Base-by-base conservation (phyloP, 2,329 filamentous ascomycete genomes). In the Exophiala oligosperma region DNA sequence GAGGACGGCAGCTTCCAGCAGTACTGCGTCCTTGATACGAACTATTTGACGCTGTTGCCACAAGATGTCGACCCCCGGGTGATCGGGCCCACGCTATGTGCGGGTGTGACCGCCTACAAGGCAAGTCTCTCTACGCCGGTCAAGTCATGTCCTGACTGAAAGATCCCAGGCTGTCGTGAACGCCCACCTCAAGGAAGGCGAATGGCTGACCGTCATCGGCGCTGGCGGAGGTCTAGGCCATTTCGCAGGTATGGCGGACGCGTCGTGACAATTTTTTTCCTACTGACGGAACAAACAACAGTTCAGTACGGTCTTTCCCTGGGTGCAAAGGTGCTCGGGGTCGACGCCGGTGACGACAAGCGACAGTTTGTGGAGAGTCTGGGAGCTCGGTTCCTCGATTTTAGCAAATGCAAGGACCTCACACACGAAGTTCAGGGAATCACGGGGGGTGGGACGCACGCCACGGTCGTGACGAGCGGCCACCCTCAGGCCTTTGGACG, bases 201-300 rank as follows among this genome's bases (percentile, higher is more conserved):
- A 76, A 37, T 76, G 71, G 72, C 63, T 79, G 28, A 74, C 75
- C 2, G 76, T 79, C 11, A 71, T 78, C n/a, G 76, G 77, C 8
- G 77, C 77, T 12, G 76, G 74, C 37, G 77, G 76, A 46, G 77
- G 77, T 4, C 67, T 79, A n/a, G 77, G 77, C 2, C 74, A 78
- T 63, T 70, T 77, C 37, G 76, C 76, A 56, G 73, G 74, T 76
- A 58, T 12, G 37, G 32, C 5, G 8, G 46, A 11, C 23, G 46
- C 46, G n/a, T 17, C 23, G 8, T 12, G 24, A 14, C 46, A 6
- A 21, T n/a, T 48, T 6, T 35, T 35, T 29, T 29, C 9, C 17
- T 17, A 11, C 14, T 29, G 24, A 29, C 24, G 9, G n/a, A 29
- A 48, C 14, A 48, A 11, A 26, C 41, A 55, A 37, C 59, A 75